A percentile compares a stretch with the other conserved stretches of the same genome.
Evolutionary conservation across 1,139 yeast species (phyloP).

Genomic region (Lipomyces yarrowii): DNA sequence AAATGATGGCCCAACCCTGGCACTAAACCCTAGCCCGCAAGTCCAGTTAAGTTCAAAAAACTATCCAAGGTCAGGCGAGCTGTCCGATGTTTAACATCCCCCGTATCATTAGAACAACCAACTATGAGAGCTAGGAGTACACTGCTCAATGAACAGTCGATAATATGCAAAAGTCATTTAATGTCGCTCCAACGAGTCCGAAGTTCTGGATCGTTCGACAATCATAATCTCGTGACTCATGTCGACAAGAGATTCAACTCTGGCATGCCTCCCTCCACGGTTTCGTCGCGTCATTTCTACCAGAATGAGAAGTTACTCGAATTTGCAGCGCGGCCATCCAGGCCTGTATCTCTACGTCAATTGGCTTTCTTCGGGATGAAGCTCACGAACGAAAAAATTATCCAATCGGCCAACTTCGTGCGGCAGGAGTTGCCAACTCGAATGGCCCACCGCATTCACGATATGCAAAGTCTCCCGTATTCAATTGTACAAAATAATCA

Average conservation of each 20-base stretch:
- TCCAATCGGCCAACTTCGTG: conserved; percentile 85
- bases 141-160: not conserved
- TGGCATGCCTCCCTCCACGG: conserved; percentile 40
- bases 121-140: not conserved
- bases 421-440: conserved; percentile 82
- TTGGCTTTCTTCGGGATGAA: conserved; percentile 86
- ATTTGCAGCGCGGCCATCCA: conserved; percentile 69
- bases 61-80: not conserved
- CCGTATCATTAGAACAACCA: not conserved
- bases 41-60: not conserved
- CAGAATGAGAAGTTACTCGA: conserved; percentile 75
- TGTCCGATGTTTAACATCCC: not conserved
- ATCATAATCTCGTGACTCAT: not conserved
- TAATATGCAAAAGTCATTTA: not conserved
- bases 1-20: not conserved
- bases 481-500: conserved; percentile 84
- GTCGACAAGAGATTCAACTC: conserved; percentile 17
- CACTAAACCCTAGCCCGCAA: not conserved
- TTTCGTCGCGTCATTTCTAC: conserved; percentile 61
- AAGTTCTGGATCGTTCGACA: not conserved
- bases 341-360: conserved; percentile 85
- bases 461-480: conserved; percentile 80
- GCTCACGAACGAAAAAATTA: conserved; percentile 74
- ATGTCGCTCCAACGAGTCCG: not conserved
- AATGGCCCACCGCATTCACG: conserved; percentile 75